Evolutionary conservation across 305 asterid species (phyloP), one percentile per base, ranked within the genome.

Genomic region (Solanum chacoense): DNA sequence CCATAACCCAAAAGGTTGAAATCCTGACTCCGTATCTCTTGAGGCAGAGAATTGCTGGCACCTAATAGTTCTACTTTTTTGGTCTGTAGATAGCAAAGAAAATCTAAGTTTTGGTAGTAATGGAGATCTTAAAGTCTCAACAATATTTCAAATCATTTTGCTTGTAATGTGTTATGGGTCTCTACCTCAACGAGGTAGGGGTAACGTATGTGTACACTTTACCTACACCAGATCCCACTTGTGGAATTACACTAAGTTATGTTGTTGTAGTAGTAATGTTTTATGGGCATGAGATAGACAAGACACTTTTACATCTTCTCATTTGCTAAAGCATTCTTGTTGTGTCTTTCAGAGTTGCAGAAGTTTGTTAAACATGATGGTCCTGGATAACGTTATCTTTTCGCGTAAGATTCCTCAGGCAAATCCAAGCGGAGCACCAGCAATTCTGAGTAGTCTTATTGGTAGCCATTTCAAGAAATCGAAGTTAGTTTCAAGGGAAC

Each of bases 281-380:
- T 32, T 59, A 75, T 74, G 8, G 38, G 50, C 24, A 67, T 76
- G 42, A 76, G 18, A 75, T 55, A 67, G 14, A 35, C 8, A 36
- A 50, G 73, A 14, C 34, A 36, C 28, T 63, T 32, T 59, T 75
- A 73, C 63, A 75, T 63, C n/a, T 35, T 71, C 74, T 80, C 37
- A 4, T 24, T 13, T 35, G 18, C 42, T 26, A 16, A 36, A 40
- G 16, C 78, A 29, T 71, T 34, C n/a, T 37, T 74, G n/a, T 37
- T 69, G 76, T 87, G 91, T 89, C 20, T 91, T 90, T 9, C 95
- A 96, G 99, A 97, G 98, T 95, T 96, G 98, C 94, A 92, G 93
- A 91, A 93, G 90, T 84, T 91, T 95, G 95, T 65, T 97, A 74
- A 94, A 95, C 92, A 92, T 89, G 63, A 90, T 97, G 95, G 38